Base-by-base conservation (phyloP, 257 asterid genomes). In the Salvia miltiorrhiza region DNA sequence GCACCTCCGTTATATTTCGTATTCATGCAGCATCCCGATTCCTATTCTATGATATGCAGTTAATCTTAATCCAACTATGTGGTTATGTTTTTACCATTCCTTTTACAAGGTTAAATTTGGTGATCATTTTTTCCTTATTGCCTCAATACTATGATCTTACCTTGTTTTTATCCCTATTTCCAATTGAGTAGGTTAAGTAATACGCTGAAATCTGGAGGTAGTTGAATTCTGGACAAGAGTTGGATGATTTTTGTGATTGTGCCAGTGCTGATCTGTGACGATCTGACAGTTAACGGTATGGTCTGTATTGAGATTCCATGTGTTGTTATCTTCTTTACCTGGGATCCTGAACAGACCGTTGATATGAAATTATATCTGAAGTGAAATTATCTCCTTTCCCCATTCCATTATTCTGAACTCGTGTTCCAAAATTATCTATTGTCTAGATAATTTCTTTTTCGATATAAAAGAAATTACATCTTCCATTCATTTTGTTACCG, bases 151-250 rank as follows among this genome's bases (percentile, higher is more conserved):
- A 53, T 53, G 24, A 8, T 6, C 40, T 60, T 54, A 19, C 66
- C 60, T 72, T 67, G 65, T 26, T 53, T 47, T 2, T 63, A 26
- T 30, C 32, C 65, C 24, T 49, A 47, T 17, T 33, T 30, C 37
- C 32, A n/a, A 55, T 71, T 21, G 21, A 71, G 65, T 62, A 90
- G 97, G 97, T 81, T 90, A 89, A 90, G 97, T 67, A 82, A 86
- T 80, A 88, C 92, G 13, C 95, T 90, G 30, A 88, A 88, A 75
- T 73, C 96, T 9, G 89, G 96, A 57, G 92, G 97, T 66, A 81
- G 86, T 64, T 90, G 52, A 58, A 53, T 41, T 72, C 67, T 58
- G 59, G 33, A 44, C 67, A 60, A 70, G 68, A 70, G 50, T 39
- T 20, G 0, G 69, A 55, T 59, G 55, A 52, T 67, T 50, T 57